phyloP scores from a whole-genome alignment of 2,329 filamentous ascomycete genomes.

The Trichoderma asperellum region DNA sequence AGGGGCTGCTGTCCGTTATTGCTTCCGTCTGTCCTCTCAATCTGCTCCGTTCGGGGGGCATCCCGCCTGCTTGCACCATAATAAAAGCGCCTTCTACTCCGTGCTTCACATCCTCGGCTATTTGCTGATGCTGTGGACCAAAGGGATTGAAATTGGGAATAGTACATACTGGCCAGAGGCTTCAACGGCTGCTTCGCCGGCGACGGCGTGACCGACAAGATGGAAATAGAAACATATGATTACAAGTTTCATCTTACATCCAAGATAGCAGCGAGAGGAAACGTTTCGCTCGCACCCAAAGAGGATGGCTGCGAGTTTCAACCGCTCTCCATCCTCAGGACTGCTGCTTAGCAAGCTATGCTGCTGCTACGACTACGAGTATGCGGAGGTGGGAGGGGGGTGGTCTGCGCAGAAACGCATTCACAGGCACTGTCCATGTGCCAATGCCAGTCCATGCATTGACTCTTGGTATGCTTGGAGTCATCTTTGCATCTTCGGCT shows the following conservation, averaged over 20 bases:
- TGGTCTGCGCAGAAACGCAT: conserved; percentile 21
- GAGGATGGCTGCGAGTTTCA: conserved; percentile 18
- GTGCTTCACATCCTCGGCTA: conserved; percentile 27
- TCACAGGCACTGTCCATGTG: conserved; percentile 22
- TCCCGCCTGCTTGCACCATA: neutral
- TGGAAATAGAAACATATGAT: conserved; percentile 21
- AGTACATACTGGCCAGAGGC: neutral
- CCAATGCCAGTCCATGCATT: conserved; percentile 14
- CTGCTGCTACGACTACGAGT: neutral
- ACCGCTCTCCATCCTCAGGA: conserved; percentile 16
- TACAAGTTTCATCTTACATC: conserved; percentile 18
- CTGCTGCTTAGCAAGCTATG: conserved; percentile 6
- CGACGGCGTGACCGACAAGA: conserved; percentile 27
- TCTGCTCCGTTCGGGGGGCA: conserved; percentile 11
- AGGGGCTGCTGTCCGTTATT: conserved; percentile 8
- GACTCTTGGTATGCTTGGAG: conserved; percentile 9
- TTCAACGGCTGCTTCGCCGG: conserved; percentile 6
- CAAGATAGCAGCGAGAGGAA: conserved; percentile 17
- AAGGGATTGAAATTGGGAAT: neutral
- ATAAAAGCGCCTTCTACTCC: conserved; percentile 8
- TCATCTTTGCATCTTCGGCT: conserved; percentile 19
- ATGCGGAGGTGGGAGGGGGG: neutral
- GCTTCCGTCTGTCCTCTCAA: neutral
- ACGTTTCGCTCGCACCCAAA: conserved; percentile 21
- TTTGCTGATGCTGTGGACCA: conserved; percentile 19